Evolutionary conservation across 2,329 filamentous ascomycete genomes (phyloP), one percentile per base, ranked within the genome.

Genomic region (Mycosphaerella sp.): DNA sequence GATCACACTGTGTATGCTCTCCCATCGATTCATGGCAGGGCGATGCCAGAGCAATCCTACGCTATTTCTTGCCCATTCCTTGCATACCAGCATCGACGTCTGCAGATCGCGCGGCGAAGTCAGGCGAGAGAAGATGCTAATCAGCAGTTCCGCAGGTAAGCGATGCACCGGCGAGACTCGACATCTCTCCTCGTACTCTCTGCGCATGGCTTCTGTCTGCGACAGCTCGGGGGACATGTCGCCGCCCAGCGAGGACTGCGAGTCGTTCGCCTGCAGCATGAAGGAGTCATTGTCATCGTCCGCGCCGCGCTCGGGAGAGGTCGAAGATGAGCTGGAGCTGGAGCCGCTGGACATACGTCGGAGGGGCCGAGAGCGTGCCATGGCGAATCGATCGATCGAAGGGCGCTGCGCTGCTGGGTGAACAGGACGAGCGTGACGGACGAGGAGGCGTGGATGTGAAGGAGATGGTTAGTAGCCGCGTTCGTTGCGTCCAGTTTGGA

Each of bases 251-350:
- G 92, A 96, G 0, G 92, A 96, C 69, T 93, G 82, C 3, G 92
- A 96, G 74, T 96, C 92, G 74, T 96, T 95, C 65, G 78, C 72
- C 62, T 87, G 85, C 54, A 80, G 81, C 69, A 87, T 85, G 71
- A 93, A 93, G 72, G 93, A 95, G 73, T 96, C 92, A 63, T 90
- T 95, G 73, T 96, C 92, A 67, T 91, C 87, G 72, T 95, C 89
- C 67, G 89, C 86, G 68, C 82, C 83, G 49, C 86, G 83, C 48
- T 80, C 82, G 43, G 87, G 86, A 1, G 87, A 90, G 67, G 85
- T 87, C 54, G 84, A 87, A 6, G 86, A 86, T 5, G 85, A 87
- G 3, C 77, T 79, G 47, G 72, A 76, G 56, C 65, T 66, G 29
- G 67, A 69, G 40, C 50, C 62, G 60, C 67, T 69, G 17, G 66